Conservation (phyloP, 495 filamentous ascomycete species). For the Gamarada debralockiae region DNA sequence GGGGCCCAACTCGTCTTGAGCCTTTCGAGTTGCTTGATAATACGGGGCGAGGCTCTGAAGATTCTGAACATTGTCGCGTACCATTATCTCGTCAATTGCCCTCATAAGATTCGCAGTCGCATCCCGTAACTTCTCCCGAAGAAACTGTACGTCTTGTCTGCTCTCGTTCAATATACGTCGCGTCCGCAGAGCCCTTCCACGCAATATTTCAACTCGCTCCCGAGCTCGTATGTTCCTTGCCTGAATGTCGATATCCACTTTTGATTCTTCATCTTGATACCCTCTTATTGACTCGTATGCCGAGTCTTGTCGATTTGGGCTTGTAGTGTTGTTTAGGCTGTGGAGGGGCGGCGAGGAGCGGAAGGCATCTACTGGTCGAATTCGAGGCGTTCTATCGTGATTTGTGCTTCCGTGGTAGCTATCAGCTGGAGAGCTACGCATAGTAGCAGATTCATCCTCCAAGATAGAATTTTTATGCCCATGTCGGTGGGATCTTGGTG, state of each 20-base stretch:
- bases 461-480: background rate
- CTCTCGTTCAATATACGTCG: constrained; percentile 4
- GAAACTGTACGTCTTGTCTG: background rate
- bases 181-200: constrained; percentile 12
- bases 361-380: background rate
- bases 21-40: constrained; percentile 6
- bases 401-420: constrained; percentile 2
- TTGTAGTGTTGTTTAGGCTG: background rate
- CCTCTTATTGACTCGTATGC: constrained; percentile 14
- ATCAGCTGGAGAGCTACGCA: constrained; percentile 3
- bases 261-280: background rate
- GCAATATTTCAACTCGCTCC: constrained; percentile 16
- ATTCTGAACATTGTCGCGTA: constrained; percentile 5
- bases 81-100: constrained; percentile 6
- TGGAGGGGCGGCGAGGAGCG: background rate
- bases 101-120: constrained; percentile 7
- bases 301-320: constrained; percentile 15
- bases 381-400: constrained; percentile 1
- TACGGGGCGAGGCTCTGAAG: background rate
- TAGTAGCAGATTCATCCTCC: background rate
- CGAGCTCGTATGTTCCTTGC: constrained; percentile 9
- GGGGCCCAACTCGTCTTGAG: constrained; percentile 16
- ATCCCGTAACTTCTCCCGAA: constrained; percentile 7
- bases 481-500: background rate
- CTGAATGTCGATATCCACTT: constrained; percentile 1